Conservation (phyloP, 192 early-diverging fungal genomes). For the Gaertneriomyces semiglobifer region DNA sequence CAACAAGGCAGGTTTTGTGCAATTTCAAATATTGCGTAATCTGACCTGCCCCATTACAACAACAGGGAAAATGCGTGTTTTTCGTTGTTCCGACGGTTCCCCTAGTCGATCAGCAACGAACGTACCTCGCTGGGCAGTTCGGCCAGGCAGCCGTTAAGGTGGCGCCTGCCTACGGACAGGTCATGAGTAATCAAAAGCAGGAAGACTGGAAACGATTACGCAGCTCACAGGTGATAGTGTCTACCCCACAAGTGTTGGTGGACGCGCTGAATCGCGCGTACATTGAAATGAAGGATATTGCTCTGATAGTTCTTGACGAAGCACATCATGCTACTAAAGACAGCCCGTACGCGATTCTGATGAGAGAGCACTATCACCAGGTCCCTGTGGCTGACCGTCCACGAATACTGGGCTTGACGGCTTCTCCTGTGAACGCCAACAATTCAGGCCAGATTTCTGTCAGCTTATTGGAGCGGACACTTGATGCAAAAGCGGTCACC, state of each 20-base stretch:
- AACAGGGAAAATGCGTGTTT: conserved; percentile 30
- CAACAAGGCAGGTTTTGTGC: neutral
- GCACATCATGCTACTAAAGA: conserved; percentile 81
- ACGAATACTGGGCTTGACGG: conserved; percentile 89
- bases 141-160: conserved; percentile 46
- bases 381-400: conserved; percentile 52
- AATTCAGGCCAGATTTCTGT: conserved; percentile 29
- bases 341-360: conserved; percentile 73
- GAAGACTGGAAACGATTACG: conserved; percentile 25
- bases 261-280: conserved; percentile 71
- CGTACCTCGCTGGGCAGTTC: conserved; percentile 70
- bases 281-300: conserved; percentile 63
- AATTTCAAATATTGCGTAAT: too few relatives aligned
- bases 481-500: conserved; percentile 37
- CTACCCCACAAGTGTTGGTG: conserved; percentile 84
- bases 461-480: conserved; percentile 39
- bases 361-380: conserved; percentile 77
- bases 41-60: too few relatives aligned
- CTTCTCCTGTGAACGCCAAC: conserved; percentile 68
- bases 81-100: conserved; percentile 88
- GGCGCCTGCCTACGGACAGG: conserved; percentile 62
- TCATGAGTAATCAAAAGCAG: conserved; percentile 48
- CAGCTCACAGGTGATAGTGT: conserved; percentile 70
- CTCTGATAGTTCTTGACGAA: conserved; percentile 92
- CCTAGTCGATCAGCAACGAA: conserved; percentile 80